Base-by-base conservation (phyloP, 345 rosid genomes). In the Geranium brycei region DNA sequence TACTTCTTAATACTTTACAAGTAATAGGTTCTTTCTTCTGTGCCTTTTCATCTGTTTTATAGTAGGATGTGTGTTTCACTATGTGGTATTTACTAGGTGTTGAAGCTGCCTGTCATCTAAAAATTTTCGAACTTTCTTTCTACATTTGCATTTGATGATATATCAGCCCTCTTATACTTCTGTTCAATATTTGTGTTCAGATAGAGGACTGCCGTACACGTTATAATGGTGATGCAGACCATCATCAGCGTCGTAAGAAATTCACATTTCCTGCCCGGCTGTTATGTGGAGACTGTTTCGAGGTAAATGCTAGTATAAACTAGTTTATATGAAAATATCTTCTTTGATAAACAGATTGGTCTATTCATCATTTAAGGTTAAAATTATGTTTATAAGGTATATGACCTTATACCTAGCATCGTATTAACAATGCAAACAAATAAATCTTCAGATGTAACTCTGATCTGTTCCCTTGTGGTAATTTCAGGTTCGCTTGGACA, bases 201-300 rank as follows among this genome's bases (percentile, higher is more conserved):
- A 93, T 93, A 76, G 99, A 93, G 82, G 99, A 93, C 71, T 93
- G 97, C 32, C 91, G 95, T 6, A 90, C 92, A 7, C 95, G 95
- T 60, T 93, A 93, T 67, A 90, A 93, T 78, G 97, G 97, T 59
- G 97, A 91, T 64, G 96, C 96, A 51, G 96, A 91, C 76, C 96
- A 86, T 77, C 88, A 90, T 77, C 95, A 93, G 63, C 88, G 87
- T 32, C 96, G 91, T 62, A 90, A 82, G 68, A 93, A 88, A 85
- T 88, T 85, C 80, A 77, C 87, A 65, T 93, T 93, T 75, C 99
- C 95, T 7, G 96, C 97, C 18, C 95, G 89, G 40, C 91, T 93
- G 51, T 61, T 88, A 35, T 93, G 99, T 41, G 99, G 96, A 31
- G 97, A 90, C 75, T 93, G 99, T 81, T 93, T 66, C 73, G 99